These are phyloP conservation scores for Alliaria petiolata DNA, from an alignment of 345 rosid species.

Conservation along the genomic window DNA sequence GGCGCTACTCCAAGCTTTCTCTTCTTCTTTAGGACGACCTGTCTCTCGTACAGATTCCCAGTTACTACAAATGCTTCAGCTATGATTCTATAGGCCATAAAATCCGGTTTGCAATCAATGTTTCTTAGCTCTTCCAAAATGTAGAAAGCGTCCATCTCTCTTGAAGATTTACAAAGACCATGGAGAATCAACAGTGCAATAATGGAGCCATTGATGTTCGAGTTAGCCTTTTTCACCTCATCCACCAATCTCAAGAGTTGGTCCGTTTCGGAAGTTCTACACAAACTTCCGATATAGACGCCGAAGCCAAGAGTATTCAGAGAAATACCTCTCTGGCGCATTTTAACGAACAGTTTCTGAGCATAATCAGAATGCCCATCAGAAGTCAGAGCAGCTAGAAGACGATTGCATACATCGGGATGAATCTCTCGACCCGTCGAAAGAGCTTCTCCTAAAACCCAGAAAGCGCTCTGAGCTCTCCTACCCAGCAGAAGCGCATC, in stretches of 20 bases:
- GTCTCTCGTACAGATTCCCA: constrained; percentile 55
- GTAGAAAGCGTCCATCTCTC: constrained; percentile 56
- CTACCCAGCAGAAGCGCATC: constrained; percentile 44
- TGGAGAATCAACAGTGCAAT: constrained; percentile 63
- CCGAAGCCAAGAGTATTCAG: constrained; percentile 71
- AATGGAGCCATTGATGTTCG: constrained; percentile 63
- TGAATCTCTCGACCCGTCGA: constrained; percentile 36
- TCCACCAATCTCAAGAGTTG: constrained; percentile 48
- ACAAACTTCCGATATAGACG: constrained; percentile 56
- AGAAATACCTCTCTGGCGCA: constrained; percentile 42
- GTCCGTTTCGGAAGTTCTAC: constrained; percentile 36
- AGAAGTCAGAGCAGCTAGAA: constrained; percentile 58
- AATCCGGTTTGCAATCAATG: constrained; percentile 82
- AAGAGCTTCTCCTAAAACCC: constrained; percentile 48
- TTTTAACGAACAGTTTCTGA: constrained; percentile 56
- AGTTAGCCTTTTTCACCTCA: constrained; percentile 37
- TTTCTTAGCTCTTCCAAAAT: constrained; percentile 67
- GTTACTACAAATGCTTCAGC: constrained; percentile 59
- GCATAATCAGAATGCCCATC: constrained; percentile 52
- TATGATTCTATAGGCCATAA: constrained; percentile 77
- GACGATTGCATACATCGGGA: constrained; percentile 56
- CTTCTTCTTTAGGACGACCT: constrained; percentile 73
- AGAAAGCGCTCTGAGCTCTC: constrained; percentile 52
- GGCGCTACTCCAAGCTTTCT: constrained; percentile 93
- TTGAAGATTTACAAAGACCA: constrained; percentile 63